phyloP scores from a whole-genome alignment of 352 stramenopile species.

The Pythium plurisporium region DNA sequence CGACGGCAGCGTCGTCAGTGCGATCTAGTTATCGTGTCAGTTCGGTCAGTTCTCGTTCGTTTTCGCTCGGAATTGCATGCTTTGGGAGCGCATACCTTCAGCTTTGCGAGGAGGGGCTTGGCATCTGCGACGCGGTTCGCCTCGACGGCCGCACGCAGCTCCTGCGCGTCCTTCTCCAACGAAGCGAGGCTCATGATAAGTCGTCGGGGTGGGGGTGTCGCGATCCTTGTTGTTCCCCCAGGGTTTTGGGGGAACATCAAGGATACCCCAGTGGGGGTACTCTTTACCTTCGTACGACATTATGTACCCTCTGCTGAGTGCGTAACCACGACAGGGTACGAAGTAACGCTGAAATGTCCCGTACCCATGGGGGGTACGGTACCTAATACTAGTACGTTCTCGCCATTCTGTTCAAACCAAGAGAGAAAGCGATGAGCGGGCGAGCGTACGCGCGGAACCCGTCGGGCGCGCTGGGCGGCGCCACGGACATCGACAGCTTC shows the following conservation, averaged over 20 bases:
- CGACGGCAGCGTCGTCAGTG: slow-evolving; percentile 77
- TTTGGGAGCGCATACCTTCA: slow-evolving; percentile 46
- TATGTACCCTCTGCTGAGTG: neutral
- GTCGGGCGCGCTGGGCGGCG: slow-evolving; percentile 37
- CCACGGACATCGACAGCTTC: slow-evolving; percentile 52
- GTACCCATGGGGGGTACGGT: too few species aligned
- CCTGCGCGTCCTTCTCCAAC: slow-evolving; percentile 60
- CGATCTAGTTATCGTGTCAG: slow-evolving; percentile 46
- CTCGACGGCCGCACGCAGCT: slow-evolving; percentile 57
- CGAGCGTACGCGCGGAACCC: slow-evolving; percentile 61
- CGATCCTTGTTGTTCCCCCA: neutral
- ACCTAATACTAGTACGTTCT: too few species aligned
- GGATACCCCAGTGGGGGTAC: too few species aligned
- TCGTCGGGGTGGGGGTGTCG: too few species aligned
- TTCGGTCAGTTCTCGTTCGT: neutral
- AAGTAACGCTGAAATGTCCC: neutral
- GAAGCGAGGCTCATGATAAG: slow-evolving; percentile 32
- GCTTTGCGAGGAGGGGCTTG: slow-evolving; percentile 40
- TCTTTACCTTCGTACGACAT: slow-evolving; percentile 10
- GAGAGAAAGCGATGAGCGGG: slow-evolving; percentile 48
- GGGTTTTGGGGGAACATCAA: too few species aligned
- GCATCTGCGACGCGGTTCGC: slow-evolving; percentile 39
- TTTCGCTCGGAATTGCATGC: neutral
- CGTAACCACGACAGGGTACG: neutral
- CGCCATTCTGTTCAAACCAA: neutral